These are phyloP conservation scores for Linnemannia schmuckeri DNA, from an alignment of 192 early-diverging fungal genomes.

Conservation along the genomic window DNA sequence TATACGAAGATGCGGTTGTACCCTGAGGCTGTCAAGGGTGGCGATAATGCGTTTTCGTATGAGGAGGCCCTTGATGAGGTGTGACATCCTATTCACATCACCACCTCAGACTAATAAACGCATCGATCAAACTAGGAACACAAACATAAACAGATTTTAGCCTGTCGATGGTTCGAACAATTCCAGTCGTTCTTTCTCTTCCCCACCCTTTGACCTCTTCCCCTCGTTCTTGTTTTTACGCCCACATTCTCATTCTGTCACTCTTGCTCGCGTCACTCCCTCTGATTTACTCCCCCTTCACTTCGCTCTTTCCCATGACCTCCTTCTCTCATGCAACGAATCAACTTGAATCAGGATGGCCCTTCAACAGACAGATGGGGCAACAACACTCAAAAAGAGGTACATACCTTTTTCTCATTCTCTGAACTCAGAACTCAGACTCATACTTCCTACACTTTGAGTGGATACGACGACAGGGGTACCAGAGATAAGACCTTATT, in stretches of 20 bases:
- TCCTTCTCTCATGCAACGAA: not conserved
- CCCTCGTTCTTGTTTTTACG: not conserved
- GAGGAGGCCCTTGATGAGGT: slow-evolving; percentile 26
- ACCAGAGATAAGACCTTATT: not conserved
- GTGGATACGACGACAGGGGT: not conserved
- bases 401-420: not conserved
- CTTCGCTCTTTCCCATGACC: not conserved
- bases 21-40: slow-evolving; percentile 14
- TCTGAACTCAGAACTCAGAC: not conserved
- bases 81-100: not conserved
- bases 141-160: not conserved
- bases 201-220: not conserved
- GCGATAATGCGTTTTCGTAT: not conserved
- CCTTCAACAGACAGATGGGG: not conserved
- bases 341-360: not conserved
- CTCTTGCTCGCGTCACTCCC: not conserved
- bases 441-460: not conserved
- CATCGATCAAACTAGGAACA: not conserved
- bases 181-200: not conserved
- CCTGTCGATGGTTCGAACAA: no score
- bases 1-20: slow-evolving; percentile 25
- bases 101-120: not conserved
- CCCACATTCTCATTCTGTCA: not conserved
- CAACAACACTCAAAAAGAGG: not conserved
- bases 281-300: not conserved